phyloP scores from a whole-genome alignment of 2,329 filamentous ascomycete species.

The Scedosporium minutisporum region DNA sequence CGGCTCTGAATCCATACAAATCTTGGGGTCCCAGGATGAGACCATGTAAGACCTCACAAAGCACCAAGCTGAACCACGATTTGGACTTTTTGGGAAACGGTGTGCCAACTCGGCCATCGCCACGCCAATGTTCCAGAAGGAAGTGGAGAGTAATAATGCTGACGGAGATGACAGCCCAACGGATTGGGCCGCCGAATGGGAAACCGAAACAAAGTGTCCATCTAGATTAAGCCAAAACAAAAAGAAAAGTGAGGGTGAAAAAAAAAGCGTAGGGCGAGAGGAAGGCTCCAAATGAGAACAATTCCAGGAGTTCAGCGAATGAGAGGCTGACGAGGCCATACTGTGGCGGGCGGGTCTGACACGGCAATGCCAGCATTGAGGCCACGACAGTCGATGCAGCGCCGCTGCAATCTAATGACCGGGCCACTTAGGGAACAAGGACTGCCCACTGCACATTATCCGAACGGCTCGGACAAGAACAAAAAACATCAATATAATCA shows the following conservation, averaged over 20 bases:
- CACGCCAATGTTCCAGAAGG: constrained; percentile 2
- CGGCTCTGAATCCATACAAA: background rate
- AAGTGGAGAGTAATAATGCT: background rate
- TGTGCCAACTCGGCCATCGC: background rate
- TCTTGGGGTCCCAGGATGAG: background rate
- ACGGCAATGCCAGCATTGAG: too few relatives aligned
- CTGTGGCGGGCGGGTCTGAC: background rate
- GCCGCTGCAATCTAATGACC: background rate
- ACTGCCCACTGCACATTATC: background rate
- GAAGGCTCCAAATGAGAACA: background rate
- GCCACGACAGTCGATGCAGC: background rate
- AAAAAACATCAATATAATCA: background rate
- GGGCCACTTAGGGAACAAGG: background rate
- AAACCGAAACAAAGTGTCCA: background rate
- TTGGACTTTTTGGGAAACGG: too few relatives aligned
- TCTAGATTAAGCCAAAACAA: too few relatives aligned
- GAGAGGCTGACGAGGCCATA: background rate
- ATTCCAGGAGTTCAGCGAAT: background rate
- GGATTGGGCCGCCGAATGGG: background rate
- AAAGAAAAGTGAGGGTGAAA: background rate
- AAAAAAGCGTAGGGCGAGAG: background rate
- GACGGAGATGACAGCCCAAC: background rate
- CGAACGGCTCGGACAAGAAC: background rate
- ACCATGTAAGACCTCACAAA: background rate
- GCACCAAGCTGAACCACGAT: background rate